Percentiles rank a stretch among this genome's conserved stretches.
Conservation (phyloP, 306 rosid genomes). For the Rubus parviflorus region DNA sequence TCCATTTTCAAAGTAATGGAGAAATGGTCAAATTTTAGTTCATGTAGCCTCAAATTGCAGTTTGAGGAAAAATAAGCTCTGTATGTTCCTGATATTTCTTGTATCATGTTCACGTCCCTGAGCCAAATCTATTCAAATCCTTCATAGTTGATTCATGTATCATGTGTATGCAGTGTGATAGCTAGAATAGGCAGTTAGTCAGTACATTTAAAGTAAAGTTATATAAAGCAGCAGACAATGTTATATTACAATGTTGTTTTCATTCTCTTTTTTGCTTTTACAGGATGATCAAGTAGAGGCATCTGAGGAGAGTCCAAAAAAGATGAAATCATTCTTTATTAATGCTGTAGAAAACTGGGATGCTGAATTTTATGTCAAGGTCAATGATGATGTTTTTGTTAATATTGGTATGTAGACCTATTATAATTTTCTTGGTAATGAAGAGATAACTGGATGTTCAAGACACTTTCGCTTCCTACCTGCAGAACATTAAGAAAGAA, state of each 20-base stretch:
- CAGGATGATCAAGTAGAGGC: constrained; percentile 70
- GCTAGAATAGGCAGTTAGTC: not conserved
- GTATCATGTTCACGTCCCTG: no score
- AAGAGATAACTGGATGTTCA: constrained; percentile 3
- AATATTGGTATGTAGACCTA: constrained; percentile 64
- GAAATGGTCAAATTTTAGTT: no score
- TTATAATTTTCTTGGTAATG: constrained; percentile 17
- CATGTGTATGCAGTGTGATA: constrained; percentile 2
- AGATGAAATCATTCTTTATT: constrained; percentile 57
- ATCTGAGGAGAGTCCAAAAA: constrained; percentile 48
- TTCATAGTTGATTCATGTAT: not conserved
- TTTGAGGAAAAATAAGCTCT: not conserved
- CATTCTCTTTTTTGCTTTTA: constrained; percentile 23
- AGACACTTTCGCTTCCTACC: not conserved
- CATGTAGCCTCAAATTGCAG: not conserved
- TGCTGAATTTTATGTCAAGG: constrained; percentile 69
- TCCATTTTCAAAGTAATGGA: not conserved
- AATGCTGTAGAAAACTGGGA: constrained; percentile 68
- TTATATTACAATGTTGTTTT: not conserved
- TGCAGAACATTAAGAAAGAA: not conserved
- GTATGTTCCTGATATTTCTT: not conserved
- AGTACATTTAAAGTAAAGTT: not conserved
- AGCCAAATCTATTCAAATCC: not conserved
- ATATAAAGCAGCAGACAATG: not conserved
- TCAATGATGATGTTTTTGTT: constrained; percentile 66